Base-by-base conservation (phyloP, 169 alveolate species). In the Cryptosporidium felis region DNA sequence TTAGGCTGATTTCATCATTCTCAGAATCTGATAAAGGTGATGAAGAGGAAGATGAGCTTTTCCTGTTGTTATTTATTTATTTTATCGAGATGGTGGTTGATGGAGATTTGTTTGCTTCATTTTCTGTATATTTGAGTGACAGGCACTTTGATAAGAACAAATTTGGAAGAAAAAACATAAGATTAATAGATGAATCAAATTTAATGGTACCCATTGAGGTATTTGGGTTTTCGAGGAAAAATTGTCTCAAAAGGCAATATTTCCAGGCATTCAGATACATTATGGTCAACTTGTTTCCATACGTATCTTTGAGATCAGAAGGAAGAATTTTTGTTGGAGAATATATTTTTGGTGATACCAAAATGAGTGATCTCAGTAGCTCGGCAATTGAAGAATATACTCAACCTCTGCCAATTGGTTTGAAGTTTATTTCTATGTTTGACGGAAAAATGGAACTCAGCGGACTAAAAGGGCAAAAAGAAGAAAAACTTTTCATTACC, bases 131-230 rank as follows among this genome's bases (percentile, higher is more conserved):
- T n/a, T n/a, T n/a, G n/a, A n/a, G n/a, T n/a, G n/a, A n/a, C n/a
- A n/a, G n/a, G n/a, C n/a, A n/a, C n/a, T n/a, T n/a, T n/a, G n/a
- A n/a, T n/a, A n/a, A n/a, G n/a, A n/a, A n/a, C n/a, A n/a, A n/a
- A n/a, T 46, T 26, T 34, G 16, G 3, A 10, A 44, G 0, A 47
- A 46, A 30, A 14, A 30, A 2, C 14, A 12, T 0, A 3, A 46
- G 14, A 8, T n/a, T 30, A 5, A 65, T 0, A 21, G 5, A 12
- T 41, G 38, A 26, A 0, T 12, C 8, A 12, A 5, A 23, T 3
- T 62, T 62, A 5, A 30, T 23, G 9, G 26, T 65, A 28, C 81
- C 81, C n/a, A 21, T 65, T 16, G 61, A 42, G 53, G 9, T 65
- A 16, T 65, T 65, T 42, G 81, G 61, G 5, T 28, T 23, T 26